These are phyloP conservation scores for Dipodascus albidus DNA, from an alignment of 805 yeast species.

Conservation along the genomic window DNA sequence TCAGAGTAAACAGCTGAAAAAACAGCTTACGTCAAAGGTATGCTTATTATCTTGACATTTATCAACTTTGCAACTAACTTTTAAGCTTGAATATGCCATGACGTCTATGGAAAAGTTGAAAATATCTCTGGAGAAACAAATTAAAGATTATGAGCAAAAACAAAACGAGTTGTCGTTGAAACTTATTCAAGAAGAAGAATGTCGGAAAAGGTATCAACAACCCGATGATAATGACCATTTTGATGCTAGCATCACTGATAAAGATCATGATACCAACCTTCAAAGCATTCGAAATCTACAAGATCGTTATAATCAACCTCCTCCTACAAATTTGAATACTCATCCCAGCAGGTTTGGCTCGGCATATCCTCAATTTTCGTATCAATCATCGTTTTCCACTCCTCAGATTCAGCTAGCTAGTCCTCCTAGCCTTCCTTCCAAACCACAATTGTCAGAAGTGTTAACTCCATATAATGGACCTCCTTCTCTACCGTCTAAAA, in stretches of 20 bases:
- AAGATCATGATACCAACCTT: neutral
- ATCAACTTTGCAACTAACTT: neutral
- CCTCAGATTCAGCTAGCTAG: neutral
- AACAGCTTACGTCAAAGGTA: slow-evolving; percentile 16
- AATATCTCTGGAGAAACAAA: slow-evolving; percentile 12
- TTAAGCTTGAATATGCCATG: slow-evolving; percentile 8
- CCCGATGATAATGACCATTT: neutral
- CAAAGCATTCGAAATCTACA: slow-evolving; percentile 5
- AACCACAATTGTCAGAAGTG: slow-evolving; percentile 6
- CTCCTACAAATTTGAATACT: neutral
- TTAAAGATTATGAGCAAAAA: slow-evolving; percentile 5
- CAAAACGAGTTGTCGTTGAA: neutral
- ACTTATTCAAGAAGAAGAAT: neutral
- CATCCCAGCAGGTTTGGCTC: neutral
- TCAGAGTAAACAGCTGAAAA: slow-evolving; percentile 7
- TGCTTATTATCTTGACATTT: slow-evolving; percentile 5
- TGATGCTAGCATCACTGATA: neutral
- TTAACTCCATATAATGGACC: slow-evolving; percentile 2
- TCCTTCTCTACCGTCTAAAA: slow-evolving; percentile 4
- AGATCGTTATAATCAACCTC: slow-evolving; percentile 9
- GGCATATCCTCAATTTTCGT: neutral
- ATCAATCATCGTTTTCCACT: neutral
- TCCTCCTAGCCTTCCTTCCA: neutral
- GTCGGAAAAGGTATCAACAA: slow-evolving; percentile 5
- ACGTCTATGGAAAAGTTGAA: slow-evolving; percentile 19